Evolutionary conservation across 768 basidiomycete genomes (phyloP).

Genomic region (Boletus reticuloceps): DNA sequence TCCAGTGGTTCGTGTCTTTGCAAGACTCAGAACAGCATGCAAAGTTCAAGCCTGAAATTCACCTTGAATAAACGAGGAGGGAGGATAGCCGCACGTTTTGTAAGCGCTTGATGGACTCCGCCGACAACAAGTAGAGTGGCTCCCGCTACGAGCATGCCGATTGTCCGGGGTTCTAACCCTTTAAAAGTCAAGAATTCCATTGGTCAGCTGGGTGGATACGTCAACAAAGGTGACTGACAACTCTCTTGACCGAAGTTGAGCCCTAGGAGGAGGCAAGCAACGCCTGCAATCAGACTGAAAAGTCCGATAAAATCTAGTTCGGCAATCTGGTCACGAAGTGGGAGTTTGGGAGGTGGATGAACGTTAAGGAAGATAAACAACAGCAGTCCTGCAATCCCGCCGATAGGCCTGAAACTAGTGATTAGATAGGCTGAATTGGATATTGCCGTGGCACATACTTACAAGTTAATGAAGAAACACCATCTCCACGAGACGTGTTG

Average conservation of each 20-base stretch:
- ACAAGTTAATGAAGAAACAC: slow-evolving; percentile 79
- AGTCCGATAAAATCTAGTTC: slow-evolving; percentile 62
- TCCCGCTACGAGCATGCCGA: slow-evolving; percentile 56
- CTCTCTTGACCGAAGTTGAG: slow-evolving; percentile 28
- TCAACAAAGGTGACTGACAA: slow-evolving; percentile 43
- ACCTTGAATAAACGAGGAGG: slow-evolving; percentile 76
- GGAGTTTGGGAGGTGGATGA: slow-evolving; percentile 62
- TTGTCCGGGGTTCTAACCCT: slow-evolving; percentile 59
- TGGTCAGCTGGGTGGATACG: background rate
- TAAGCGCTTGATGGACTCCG: slow-evolving; percentile 56
- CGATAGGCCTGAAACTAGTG: slow-evolving; percentile 64
- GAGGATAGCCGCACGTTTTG: slow-evolving; percentile 63
- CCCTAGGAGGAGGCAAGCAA: too few relatives aligned
- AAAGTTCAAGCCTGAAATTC: background rate
- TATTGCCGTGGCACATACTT: background rate
- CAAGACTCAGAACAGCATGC: background rate
- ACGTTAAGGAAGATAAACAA: slow-evolving; percentile 73
- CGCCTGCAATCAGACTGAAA: too few relatives aligned
- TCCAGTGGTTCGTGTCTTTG: slow-evolving; percentile 64
- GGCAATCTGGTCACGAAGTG: slow-evolving; percentile 51
- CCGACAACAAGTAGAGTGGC: slow-evolving; percentile 46
- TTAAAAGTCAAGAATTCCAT: background rate
- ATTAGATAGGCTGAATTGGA: background rate
- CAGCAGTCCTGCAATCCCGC: slow-evolving; percentile 55
- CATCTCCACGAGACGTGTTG: slow-evolving; percentile 78